Percentiles rank a stretch among this genome's conserved stretches.
These are phyloP conservation scores for Epichloe coenophiala DNA, from an alignment of 2,329 filamentous ascomycete species.

Conservation along the genomic window DNA sequence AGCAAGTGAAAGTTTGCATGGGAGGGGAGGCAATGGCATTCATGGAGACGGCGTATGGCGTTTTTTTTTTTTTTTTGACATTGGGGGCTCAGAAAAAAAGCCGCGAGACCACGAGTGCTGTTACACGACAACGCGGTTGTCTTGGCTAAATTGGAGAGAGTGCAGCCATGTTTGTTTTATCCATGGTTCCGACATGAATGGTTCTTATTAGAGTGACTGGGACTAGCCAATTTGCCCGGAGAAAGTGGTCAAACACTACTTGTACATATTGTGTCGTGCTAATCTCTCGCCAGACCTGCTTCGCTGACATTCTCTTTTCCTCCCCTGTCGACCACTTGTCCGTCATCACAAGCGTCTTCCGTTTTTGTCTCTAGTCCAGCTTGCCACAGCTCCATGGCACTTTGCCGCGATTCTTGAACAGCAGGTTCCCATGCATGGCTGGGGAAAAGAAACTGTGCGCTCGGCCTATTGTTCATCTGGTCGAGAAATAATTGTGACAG, in stretches of 20 bases:
- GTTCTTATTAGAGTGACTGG: not conserved
- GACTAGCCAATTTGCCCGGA: not conserved
- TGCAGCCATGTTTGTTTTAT: not conserved
- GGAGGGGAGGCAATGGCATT: not conserved
- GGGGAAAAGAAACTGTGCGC: not conserved
- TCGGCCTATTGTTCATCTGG: not conserved
- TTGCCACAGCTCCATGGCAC: conserved; percentile 5
- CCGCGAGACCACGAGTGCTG: not conserved
- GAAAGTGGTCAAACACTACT: not conserved
- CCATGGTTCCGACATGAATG: not conserved
- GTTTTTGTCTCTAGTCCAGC: not conserved
- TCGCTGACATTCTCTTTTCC: not conserved
- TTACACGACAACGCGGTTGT: not conserved
- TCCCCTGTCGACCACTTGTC: not conserved
- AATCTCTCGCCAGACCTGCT: not conserved
- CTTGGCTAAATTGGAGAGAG: not conserved
- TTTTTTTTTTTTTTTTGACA: not conserved
- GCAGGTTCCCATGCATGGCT: not conserved
- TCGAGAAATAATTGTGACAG: not conserved
- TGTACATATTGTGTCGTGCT: not conserved
- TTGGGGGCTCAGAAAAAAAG: not conserved
- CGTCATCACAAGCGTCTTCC: not conserved
- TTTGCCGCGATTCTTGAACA: not conserved
- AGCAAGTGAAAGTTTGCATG: not conserved
- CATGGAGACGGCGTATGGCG: not conserved